Percentiles rank a stretch among this genome's conserved stretches.
These are phyloP conservation scores for Hyaloscypha variabilis DNA, from an alignment of 495 filamentous ascomycete genomes.

Conservation along the genomic window DNA sequence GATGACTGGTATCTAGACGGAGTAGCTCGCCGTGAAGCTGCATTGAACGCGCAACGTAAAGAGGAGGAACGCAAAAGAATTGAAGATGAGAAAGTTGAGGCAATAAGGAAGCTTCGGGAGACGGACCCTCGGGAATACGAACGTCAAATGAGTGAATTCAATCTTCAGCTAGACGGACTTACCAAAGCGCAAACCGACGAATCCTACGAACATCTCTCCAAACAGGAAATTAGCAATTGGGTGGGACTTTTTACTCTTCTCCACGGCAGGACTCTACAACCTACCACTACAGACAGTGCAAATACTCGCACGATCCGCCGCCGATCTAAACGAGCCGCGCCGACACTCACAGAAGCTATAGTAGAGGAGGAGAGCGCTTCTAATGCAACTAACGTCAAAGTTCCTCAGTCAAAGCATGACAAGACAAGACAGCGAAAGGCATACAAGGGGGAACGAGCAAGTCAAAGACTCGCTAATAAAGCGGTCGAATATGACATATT, in stretches of 20 bases:
- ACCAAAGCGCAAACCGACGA: constrained; percentile 12
- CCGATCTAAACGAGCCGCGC: constrained; percentile 5
- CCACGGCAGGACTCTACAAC: constrained; percentile 6
- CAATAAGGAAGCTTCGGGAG: constrained; percentile 8
- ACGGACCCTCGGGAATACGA: constrained; percentile 9
- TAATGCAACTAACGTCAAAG: not conserved
- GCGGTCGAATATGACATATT: too few relatives aligned
- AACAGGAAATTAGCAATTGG: constrained; percentile 5
- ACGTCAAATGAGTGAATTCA: constrained; percentile 13
- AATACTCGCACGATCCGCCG: constrained; percentile 8
- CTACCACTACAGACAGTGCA: constrained; percentile 9
- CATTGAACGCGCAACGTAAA: constrained; percentile 1
- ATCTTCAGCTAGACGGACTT: constrained; percentile 12
- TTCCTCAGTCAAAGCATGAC: not conserved
- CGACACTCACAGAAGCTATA: constrained; percentile 10
- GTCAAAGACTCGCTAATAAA: too few relatives aligned
- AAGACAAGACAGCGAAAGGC: not conserved
- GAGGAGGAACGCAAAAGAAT: constrained; percentile 11
- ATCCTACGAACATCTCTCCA: constrained; percentile 7
- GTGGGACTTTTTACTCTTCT: constrained; percentile 6
- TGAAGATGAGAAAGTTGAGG: constrained; percentile 15
- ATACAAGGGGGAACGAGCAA: not conserved
- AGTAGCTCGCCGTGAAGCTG: constrained; percentile 11
- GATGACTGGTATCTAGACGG: constrained; percentile 11
- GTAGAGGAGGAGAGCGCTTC: constrained; percentile 11